A percentile compares a stretch with the other conserved stretches of the same genome.
phyloP scores from a whole-genome alignment of 2,329 filamentous ascomycete genomes.

The Colletotrichum sp. region DNA sequence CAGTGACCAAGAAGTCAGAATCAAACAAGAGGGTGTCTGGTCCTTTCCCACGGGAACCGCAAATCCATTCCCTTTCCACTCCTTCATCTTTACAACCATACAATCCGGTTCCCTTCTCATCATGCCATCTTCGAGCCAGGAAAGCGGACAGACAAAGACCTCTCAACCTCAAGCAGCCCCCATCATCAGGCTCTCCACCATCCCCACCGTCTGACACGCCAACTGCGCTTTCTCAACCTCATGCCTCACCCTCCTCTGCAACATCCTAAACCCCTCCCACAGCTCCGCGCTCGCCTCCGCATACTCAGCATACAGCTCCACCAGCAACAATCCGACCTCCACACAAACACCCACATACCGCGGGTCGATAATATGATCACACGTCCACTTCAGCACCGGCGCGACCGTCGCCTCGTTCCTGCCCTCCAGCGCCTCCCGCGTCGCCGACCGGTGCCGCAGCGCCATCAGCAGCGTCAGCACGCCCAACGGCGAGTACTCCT shows the following conservation, averaged over 20 bases:
- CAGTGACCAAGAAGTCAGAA: slow-evolving; percentile 6
- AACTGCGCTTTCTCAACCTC: slow-evolving; percentile 86
- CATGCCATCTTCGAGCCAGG: not conserved
- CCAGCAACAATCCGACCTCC: slow-evolving; percentile 79
- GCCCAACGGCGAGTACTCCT: slow-evolving; percentile 59
- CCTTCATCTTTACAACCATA: not conserved
- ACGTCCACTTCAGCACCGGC: slow-evolving; percentile 84
- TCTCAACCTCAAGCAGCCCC: slow-evolving; percentile 34
- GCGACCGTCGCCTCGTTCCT: slow-evolving; percentile 83
- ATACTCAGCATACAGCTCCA: slow-evolving; percentile 88
- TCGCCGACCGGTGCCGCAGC: slow-evolving; percentile 84
- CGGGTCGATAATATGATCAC: slow-evolving; percentile 81
- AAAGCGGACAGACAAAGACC: accelerated
- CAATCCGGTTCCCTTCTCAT: too few species aligned
- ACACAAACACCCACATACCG: slow-evolving; percentile 81
- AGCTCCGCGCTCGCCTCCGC: slow-evolving; percentile 76
- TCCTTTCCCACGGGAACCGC: not conserved
- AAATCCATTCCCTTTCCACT: too few species aligned
- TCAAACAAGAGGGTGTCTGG: not conserved
- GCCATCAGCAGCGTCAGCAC: slow-evolving; percentile 82
- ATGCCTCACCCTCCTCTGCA: slow-evolving; percentile 73
- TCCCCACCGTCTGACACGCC: slow-evolving; percentile 82
- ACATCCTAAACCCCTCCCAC: slow-evolving; percentile 68
- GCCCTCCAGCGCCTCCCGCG: slow-evolving; percentile 79
- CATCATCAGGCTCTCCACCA: slow-evolving; percentile 76